Percentiles rank a stretch among this genome's conserved stretches.
Evolutionary conservation across 169 alveolate species (phyloP).

Genomic region (Amoebophrya sp.): DNA sequence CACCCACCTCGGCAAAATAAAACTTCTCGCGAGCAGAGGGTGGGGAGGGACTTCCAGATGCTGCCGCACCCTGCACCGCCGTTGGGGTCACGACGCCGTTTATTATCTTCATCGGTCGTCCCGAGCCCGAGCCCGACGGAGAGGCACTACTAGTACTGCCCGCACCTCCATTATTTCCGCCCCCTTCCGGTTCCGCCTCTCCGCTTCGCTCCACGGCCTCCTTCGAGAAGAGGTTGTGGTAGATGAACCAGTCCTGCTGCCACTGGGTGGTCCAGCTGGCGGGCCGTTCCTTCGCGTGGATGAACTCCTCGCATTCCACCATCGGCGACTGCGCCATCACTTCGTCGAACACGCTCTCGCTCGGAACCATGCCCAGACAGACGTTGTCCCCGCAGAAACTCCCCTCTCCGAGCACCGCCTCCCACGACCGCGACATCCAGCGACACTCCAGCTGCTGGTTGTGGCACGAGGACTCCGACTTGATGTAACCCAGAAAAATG

Average conservation of each 20-base stretch:
- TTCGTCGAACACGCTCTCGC: background rate
- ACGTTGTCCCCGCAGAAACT: background rate
- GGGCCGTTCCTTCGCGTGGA: background rate
- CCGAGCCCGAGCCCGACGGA: too few relatives aligned
- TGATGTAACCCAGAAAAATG: background rate
- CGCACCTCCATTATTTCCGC: too few relatives aligned
- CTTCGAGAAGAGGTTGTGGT: background rate
- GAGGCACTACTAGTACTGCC: too few relatives aligned
- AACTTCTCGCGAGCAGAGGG: too few relatives aligned
- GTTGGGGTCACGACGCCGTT: too few relatives aligned
- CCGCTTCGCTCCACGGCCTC: too few relatives aligned
- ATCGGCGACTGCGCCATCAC: background rate
- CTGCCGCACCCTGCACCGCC: too few relatives aligned
- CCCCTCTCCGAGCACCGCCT: background rate
- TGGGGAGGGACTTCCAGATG: too few relatives aligned
- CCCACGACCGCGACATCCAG: background rate
- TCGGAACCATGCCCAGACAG: background rate
- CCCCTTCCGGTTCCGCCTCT: too few relatives aligned
- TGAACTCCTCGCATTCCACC: background rate
- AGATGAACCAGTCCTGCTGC: constrained; percentile 12
- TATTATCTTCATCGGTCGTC: too few relatives aligned
- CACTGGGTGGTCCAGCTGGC: constrained; percentile 8
- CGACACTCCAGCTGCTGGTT: background rate
- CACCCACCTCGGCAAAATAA: constrained; percentile 3
- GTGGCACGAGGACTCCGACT: background rate